phyloP scores from a whole-genome alignment of 441 rosid species.

The Populus tomentosa region DNA sequence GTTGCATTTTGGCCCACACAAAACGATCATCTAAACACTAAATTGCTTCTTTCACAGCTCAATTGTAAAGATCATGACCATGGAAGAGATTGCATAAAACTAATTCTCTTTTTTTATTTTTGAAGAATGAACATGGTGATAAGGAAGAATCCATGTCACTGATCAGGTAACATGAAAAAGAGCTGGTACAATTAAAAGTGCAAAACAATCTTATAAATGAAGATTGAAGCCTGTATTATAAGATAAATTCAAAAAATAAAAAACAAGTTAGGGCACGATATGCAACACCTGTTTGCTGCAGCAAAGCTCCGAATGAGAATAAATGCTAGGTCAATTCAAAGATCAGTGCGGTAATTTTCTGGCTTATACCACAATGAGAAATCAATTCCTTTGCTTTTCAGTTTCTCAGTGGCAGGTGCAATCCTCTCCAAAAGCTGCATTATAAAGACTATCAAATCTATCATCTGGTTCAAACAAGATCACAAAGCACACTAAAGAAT shows the following conservation, averaged over 20 bases:
- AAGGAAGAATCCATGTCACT: neutral
- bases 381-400: constrained; percentile 74
- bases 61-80: neutral
- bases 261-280: constrained; percentile 1
- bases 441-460: neutral
- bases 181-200: neutral
- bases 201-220: neutral
- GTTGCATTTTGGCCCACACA: neutral
- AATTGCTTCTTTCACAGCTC: neutral
- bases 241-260: neutral
- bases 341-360: constrained; percentile 57
- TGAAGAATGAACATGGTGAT: no score
- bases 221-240: neutral
- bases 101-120: no score
- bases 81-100: neutral
- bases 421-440: constrained; percentile 77
- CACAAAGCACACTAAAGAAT: neutral
- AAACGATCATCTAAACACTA: neutral
- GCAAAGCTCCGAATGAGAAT: neutral
- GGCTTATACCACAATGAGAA: constrained; percentile 91
- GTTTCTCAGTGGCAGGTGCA: constrained; percentile 69
- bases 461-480: neutral
- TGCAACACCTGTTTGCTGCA: constrained; percentile 22
- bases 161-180: neutral
- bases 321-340: constrained; percentile 30